Evolutionary conservation across 75 land plant species (phyloP).

Genomic region (Ceratopteris richardii): DNA sequence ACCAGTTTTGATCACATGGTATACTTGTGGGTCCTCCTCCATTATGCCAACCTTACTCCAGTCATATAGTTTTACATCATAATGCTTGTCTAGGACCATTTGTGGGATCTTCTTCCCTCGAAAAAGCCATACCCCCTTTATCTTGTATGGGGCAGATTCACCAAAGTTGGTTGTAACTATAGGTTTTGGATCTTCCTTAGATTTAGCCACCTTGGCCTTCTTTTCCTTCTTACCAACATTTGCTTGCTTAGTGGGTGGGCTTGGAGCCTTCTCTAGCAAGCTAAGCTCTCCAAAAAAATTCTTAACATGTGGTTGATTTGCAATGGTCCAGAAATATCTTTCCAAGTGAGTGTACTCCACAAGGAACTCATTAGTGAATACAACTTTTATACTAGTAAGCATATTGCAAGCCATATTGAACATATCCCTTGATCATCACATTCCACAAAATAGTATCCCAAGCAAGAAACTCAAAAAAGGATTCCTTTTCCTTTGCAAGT

Average conservation of each 20-base stretch:
- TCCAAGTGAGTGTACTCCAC: conserved; percentile 82
- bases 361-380: conserved; percentile 64
- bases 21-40: conserved; percentile 75
- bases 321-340: conserved; percentile 89
- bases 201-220: conserved; percentile 31
- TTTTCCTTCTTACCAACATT: conserved; percentile 28
- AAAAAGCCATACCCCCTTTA: conserved; percentile 96
- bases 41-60: conserved; percentile 80
- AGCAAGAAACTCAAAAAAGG: no score
- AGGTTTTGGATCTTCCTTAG: conserved; percentile 14
- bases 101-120: conserved; percentile 80
- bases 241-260: conserved; percentile 39
- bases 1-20: no score
- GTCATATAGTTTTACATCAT: conserved; percentile 81
- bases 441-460: no score
- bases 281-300: conserved; percentile 70
- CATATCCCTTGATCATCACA: no score
- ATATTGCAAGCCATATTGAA: conserved; percentile 65
- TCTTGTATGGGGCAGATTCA: conserved; percentile 62
- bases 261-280: conserved; percentile 48
- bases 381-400: conserved; percentile 21
- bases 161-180: conserved; percentile 58
- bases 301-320: conserved; percentile 71
- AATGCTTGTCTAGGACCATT: conserved; percentile 74
- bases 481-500: no score